These are phyloP conservation scores for Cyberlindnera misumaiensis DNA, from an alignment of 805 yeast genomes.

Conservation along the genomic window DNA sequence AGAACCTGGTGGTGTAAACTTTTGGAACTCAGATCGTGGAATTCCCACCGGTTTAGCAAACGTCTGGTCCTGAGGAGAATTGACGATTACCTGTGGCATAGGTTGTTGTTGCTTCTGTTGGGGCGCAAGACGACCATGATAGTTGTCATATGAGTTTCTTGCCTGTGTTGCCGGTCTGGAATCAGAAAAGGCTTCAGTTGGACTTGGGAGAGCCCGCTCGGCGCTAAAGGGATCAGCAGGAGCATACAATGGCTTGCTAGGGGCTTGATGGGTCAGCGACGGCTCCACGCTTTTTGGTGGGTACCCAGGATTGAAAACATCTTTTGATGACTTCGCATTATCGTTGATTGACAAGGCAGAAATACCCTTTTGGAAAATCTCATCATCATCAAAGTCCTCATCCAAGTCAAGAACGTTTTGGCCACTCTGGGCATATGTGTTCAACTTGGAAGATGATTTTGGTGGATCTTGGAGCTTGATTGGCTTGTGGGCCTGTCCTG, in stretches of 20 bases:
- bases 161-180: not conserved
- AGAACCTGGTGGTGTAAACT: slow-evolving; percentile 12
- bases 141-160: slow-evolving; percentile 1
- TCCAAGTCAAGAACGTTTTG: slow-evolving; percentile 11
- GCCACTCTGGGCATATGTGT: slow-evolving; percentile 5
- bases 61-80: not conserved
- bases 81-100: not conserved
- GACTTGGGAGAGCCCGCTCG: slow-evolving; percentile 5
- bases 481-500: not conserved
- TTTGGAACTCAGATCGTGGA: slow-evolving; percentile 21
- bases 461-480: not conserved
- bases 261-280: too few species aligned
- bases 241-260: too few species aligned
- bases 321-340: slow-evolving; percentile 1
- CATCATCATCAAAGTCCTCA: slow-evolving; percentile 24
- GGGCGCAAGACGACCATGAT: slow-evolving; percentile 2
- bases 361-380: slow-evolving; percentile 20
- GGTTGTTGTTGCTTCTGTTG: slow-evolving; percentile 1
- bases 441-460: not conserved
- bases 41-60: slow-evolving; percentile 9
- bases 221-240: not conserved
- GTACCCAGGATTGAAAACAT: slow-evolving; percentile 25
- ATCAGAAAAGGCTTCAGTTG: slow-evolving; percentile 6
- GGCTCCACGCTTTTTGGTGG: not conserved
- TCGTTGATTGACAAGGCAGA: slow-evolving; percentile 14